Base-by-base conservation (phyloP, 352 stramenopile species). In the Globisporangium camurandrum region DNA sequence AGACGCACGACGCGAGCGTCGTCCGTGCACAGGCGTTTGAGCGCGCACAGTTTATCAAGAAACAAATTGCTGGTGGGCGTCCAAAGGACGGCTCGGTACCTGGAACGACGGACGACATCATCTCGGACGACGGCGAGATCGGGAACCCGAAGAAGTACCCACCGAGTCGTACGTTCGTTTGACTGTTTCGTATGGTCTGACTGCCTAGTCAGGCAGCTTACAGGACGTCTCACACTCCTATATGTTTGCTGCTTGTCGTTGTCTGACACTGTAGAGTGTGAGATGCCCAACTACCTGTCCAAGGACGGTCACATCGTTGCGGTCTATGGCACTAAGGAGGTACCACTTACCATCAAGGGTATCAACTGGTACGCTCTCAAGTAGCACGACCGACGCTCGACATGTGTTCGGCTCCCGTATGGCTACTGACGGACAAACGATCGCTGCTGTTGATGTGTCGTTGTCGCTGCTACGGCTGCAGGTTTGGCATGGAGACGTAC, bases 141-240 rank as follows among this genome's bases (percentile, higher is more conserved):
- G 78, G 75, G 2, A 91, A 91, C 57, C 79, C 79, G 4, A 86
- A 91, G 41, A 59, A 59, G 41, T 91, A 91, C 53, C 75, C 71
- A 4, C 54, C 71, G 8, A 84, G 74, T 54, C n/a, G n/a, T n/a
- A n/a, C n/a, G n/a, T n/a, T n/a, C n/a, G n/a, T n/a, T n/a, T n/a
- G n/a, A n/a, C n/a, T n/a, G n/a, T n/a, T n/a, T n/a, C n/a, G n/a
- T n/a, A n/a, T n/a, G n/a, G n/a, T n/a, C n/a, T n/a, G n/a, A n/a
- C n/a, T n/a, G n/a, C n/a, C n/a, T n/a, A n/a, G n/a, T n/a, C n/a
- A n/a, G n/a, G n/a, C n/a, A n/a, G n/a, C n/a, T n/a, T n/a, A n/a
- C n/a, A n/a, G n/a, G n/a, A n/a, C n/a, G n/a, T n/a, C n/a, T n/a
- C n/a, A n/a, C n/a, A n/a, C n/a, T n/a, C n/a, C n/a, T n/a, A n/a